Evolutionary conservation across 768 basidiomycete genomes (phyloP).

Genomic region (Mycena rosella): DNA sequence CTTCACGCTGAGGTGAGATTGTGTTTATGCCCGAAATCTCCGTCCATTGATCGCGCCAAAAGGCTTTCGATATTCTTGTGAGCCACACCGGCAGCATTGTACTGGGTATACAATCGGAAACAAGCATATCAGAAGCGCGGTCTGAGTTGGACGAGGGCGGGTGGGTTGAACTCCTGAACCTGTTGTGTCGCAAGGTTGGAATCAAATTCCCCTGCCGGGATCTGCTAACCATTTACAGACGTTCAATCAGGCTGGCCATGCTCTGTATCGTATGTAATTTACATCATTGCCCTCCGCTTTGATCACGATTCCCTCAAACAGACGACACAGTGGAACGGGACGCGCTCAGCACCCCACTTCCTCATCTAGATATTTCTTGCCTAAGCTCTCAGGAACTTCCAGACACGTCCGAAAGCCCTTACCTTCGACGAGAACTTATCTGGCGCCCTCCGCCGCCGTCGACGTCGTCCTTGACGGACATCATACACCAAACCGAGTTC

Average conservation of each 20-base stretch:
- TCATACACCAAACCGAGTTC: constrained; percentile 1
- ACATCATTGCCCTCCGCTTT: not conserved
- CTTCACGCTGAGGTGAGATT: not conserved
- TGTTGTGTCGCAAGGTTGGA: not conserved
- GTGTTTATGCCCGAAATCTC: not conserved
- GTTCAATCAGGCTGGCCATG: not conserved
- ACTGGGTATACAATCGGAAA: not conserved
- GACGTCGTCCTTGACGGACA: not conserved
- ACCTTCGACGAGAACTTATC: not conserved
- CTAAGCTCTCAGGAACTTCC: not conserved
- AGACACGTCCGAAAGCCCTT: not conserved
- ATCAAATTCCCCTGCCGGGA: not conserved
- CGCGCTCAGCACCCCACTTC: not conserved
- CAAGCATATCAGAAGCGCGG: not conserved
- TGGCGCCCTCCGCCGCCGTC: not conserved
- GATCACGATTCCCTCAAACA: not conserved
- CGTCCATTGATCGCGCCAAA: not conserved
- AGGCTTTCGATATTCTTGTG: constrained; percentile 4
- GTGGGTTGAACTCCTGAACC: not conserved
- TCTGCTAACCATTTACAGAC: not conserved
- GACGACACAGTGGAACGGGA: constrained; percentile 2
- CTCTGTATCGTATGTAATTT: not conserved
- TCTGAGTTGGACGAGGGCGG: not conserved
- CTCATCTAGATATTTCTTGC: not conserved
- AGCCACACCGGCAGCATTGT: not conserved